Base-by-base conservation (phyloP, 805 yeast genomes). In the Candida adriatica region DNA sequence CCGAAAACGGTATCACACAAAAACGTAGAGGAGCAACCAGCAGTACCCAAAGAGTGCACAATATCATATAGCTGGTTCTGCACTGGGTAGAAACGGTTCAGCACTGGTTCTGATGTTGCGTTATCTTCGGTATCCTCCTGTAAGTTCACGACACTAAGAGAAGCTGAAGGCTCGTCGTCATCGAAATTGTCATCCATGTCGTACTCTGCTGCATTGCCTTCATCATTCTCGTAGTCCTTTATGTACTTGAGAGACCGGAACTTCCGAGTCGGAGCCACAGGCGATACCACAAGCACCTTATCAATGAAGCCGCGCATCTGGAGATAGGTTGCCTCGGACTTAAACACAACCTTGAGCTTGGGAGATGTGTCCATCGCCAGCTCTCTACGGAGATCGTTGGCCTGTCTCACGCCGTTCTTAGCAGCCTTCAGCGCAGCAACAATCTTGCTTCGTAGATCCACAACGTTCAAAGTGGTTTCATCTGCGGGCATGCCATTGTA, bases 21-120 rank as follows among this genome's bases (percentile, higher is more conserved):
- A 6, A 71, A 75, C 59, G 75, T 74, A 0, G 80, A 68, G 0
- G 87, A 65, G 1, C 73, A 57, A 0, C 95, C 95, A 0, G 53
- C 49, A 0, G 48, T 45, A 0, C 68, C 73, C 5, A 63, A 37
- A 1, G 55, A 42, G 6, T 51, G 47, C 1, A 76, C 66, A 4
- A 66, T 35, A 31, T 73, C 74, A 47, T 61, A 74, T 0, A 83
- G 54, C 51, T 85, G 95, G 38, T 66, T 70, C 23, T 74, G 77
- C 0, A 77, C 40, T 0, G 95, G 88, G 42, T 68, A 79, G 33
- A 75, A 63, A 9, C 64, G 52, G 49, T 80, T 82, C 31, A 69
- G 46, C 1, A 51, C 18, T 5, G 56, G 52, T 16, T 36, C 18
- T 3, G 32, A 30, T 6, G 29, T 21, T 13, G 11, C 25, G 16